Percentiles rank a stretch among this genome's conserved stretches.
These are phyloP conservation scores for Paxillus rubicundulus DNA, from an alignment of 768 basidiomycete species.

Conservation along the genomic window DNA sequence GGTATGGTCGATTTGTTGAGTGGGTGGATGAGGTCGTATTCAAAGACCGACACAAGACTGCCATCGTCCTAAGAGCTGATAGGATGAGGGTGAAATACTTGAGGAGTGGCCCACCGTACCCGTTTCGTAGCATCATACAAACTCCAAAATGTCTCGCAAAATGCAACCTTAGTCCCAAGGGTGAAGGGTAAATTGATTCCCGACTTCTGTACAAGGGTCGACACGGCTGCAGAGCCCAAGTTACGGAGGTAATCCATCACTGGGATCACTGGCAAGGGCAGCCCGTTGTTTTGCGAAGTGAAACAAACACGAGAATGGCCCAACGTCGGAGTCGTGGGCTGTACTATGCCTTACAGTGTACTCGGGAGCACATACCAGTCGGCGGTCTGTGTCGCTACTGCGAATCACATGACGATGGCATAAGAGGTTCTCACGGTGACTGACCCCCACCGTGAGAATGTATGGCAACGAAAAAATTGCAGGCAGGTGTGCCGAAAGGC, in stretches of 20 bases:
- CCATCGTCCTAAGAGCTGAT: slow-evolving; percentile 73
- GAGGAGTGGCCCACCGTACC: slow-evolving; percentile 42
- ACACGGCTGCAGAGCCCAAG: slow-evolving; percentile 83
- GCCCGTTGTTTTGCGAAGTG: background rate
- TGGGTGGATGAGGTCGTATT: slow-evolving; percentile 75
- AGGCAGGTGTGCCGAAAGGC: too few species aligned
- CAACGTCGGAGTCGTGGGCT: background rate
- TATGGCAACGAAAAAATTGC: too few species aligned
- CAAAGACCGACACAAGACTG: slow-evolving; percentile 83
- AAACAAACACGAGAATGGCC: background rate
- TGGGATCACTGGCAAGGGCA: background rate
- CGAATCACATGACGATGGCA: too few species aligned
- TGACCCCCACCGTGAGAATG: too few species aligned
- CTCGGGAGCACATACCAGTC: too few species aligned
- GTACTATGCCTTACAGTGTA: too few species aligned
- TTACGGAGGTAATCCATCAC: slow-evolving; percentile 80
- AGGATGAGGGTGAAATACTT: slow-evolving; percentile 13
- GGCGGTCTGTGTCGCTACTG: too few species aligned
- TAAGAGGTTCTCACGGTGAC: too few species aligned
- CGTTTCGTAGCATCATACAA: slow-evolving; percentile 87
- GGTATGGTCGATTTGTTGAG: slow-evolving; percentile 58
- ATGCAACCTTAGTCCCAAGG: slow-evolving; percentile 68
- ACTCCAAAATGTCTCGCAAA: slow-evolving; percentile 75
- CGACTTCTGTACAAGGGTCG: slow-evolving; percentile 88
- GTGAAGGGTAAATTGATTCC: slow-evolving; percentile 88